Evolutionary conservation across 2,329 filamentous ascomycete genomes (phyloP), one percentile per base, ranked within the genome.

Genomic region (Pseudogymnoascus sp.): DNA sequence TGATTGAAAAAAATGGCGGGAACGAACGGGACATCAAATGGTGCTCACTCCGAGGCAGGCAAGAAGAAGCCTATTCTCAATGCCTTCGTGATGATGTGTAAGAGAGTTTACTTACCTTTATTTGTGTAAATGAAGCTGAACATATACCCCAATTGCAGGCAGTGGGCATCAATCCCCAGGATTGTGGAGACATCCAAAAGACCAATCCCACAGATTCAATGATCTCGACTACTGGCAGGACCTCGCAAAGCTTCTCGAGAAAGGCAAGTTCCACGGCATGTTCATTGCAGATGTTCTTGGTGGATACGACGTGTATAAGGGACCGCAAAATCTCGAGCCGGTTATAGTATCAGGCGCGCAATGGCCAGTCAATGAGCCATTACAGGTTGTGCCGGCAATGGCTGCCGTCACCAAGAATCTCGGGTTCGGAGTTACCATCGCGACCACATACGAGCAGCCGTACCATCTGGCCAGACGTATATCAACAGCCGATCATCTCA

Each of bases 301-400:
- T 3, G 84, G 84, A 5, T 88, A 89, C 68, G 86, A 90, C 74
- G 84, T 89, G 4, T 89, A 88, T 72, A 83, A 84, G 63, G 81
- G 84, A 0, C 82, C 82, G 0, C 72, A 76, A 3, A 85, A 82
- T 63, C 76, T 88, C 2, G 78, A 81, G 2, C 81, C 85, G 0
- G 83, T 84, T 0, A 80, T 87, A 58, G 71, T 78, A 0, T 82
- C 84, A 0, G 86, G 84, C 1, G 84, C 85, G 0, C 86, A 89
- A 71, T 89, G 84, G 80, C 86, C 86, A 0, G 83, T 88, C n/a
- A 88, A 87, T 63, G 86, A 89, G 69, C 86, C 86, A 0, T 68
- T 89, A 1, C 79, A 81, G 1, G 78, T 85, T 2, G 77, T 89
- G 0, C 78, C 85, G 1, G 84, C 85, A 2, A 87, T 89, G 84